phyloP scores from a whole-genome alignment of 164 flowering plant genomes.

The Stephania yunnanensis region DNA sequence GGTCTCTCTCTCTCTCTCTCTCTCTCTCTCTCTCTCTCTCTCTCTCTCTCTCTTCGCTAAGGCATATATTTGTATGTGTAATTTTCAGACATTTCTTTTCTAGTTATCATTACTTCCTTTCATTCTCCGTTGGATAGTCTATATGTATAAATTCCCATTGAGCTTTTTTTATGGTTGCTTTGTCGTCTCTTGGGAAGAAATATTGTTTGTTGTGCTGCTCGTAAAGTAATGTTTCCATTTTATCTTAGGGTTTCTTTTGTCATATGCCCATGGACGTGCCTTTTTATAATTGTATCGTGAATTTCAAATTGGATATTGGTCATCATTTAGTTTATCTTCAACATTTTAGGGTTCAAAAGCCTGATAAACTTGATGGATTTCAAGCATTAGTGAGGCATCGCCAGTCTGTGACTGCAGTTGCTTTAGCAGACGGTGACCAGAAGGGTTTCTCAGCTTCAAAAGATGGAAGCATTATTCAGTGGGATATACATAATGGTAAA shows the following conservation, averaged over 20 bases:
- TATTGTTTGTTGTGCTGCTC: not conserved
- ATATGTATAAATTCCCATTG: not conserved
- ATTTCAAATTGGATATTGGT: not conserved
- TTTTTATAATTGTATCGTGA: not conserved
- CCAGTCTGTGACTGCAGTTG: slow-evolving; percentile 78
- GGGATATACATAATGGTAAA: slow-evolving; percentile 87
- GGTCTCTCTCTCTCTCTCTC: too few relatives aligned
- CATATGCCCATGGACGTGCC: not conserved
- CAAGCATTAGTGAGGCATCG: slow-evolving; percentile 57
- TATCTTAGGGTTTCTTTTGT: not conserved
- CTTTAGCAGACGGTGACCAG: slow-evolving; percentile 68
- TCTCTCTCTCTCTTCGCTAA: too few relatives aligned
- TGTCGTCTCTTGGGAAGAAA: not conserved
- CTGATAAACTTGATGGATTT: slow-evolving; percentile 47
- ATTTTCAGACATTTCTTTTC: too few relatives aligned
- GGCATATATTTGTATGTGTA: too few relatives aligned
- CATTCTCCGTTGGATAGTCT: not conserved
- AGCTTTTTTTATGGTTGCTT: not conserved
- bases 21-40: too few relatives aligned
- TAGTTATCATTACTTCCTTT: too few relatives aligned
- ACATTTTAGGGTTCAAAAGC: slow-evolving; percentile 54
- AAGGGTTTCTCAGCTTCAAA: slow-evolving; percentile 92
- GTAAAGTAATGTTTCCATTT: not conserved
- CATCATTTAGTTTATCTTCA: slow-evolving; percentile 8
- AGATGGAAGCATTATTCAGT: slow-evolving; percentile 77